Evolutionary conservation across 805 yeast genomes (phyloP).

Genomic region (Candida vartiovaarae): DNA sequence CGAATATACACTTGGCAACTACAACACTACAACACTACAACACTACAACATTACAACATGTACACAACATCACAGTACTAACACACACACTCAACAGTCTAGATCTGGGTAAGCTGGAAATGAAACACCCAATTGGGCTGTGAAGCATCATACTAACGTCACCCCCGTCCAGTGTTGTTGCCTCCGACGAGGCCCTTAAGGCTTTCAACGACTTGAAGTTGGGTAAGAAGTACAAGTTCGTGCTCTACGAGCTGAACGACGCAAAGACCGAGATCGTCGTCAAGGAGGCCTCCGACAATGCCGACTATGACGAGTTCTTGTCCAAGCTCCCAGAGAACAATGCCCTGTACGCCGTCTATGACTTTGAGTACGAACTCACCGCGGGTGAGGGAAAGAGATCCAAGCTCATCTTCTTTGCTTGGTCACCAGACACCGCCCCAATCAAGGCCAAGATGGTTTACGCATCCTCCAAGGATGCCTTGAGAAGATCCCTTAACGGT

Average conservation of each 20-base stretch:
- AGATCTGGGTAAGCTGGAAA: slow-evolving; percentile 10
- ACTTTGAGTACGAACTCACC: slow-evolving; percentile 88
- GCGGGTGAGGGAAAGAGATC: slow-evolving; percentile 93
- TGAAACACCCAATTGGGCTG: not conserved
- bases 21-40: too few relatives aligned
- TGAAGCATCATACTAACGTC: slow-evolving; percentile 16
- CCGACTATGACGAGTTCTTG: slow-evolving; percentile 78
- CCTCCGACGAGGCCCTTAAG: slow-evolving; percentile 82
- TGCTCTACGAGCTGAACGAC: slow-evolving; percentile 76
- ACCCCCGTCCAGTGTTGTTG: slow-evolving; percentile 48
- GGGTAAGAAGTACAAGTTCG: slow-evolving; percentile 81
- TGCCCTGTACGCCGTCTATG: slow-evolving; percentile 94
- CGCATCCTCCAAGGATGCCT: slow-evolving; percentile 96
- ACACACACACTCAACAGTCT: slow-evolving; percentile 3
- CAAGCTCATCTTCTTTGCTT: slow-evolving; percentile 63
- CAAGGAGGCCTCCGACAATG: slow-evolving; percentile 69
- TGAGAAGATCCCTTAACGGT: slow-evolving; percentile 96
- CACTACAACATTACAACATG: too few relatives aligned
- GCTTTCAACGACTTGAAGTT: slow-evolving; percentile 96
- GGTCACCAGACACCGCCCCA: slow-evolving; percentile 98
- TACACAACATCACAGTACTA: not conserved
- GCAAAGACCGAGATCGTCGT: slow-evolving; percentile 88
- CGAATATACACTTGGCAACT: not conserved
- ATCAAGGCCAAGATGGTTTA: slow-evolving; percentile 95
- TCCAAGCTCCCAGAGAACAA: slow-evolving; percentile 91